phyloP scores from a whole-genome alignment of 306 rosid species.

The Carpinus fangiana region DNA sequence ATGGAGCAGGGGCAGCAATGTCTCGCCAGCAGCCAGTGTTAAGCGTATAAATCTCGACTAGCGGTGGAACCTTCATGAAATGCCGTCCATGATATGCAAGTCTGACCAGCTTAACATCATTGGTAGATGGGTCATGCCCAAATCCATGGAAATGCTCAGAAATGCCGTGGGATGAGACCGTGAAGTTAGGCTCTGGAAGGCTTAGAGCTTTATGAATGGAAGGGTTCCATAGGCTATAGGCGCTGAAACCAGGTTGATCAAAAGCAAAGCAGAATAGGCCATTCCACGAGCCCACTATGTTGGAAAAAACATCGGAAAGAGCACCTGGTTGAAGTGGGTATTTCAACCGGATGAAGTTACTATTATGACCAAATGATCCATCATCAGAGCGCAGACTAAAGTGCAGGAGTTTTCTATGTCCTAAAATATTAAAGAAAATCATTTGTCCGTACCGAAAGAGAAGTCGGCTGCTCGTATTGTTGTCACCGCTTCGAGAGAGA shows the following conservation, averaged over 20 bases:
- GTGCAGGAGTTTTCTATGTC: not conserved
- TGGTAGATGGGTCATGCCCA: conserved; percentile 6
- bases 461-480: not conserved
- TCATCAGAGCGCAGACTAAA: not conserved
- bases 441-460: not conserved
- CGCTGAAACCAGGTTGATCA: no score
- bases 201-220: not conserved
- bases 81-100: not conserved
- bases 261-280: conserved; percentile 13
- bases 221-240: conserved; percentile 12
- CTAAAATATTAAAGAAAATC: accelerated
- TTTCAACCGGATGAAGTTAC: not conserved
- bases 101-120: conserved; percentile 8
- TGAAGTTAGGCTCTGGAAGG: not conserved
- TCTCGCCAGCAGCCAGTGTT: conserved; percentile 12
- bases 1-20: not conserved
- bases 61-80: no score
- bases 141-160: conserved; percentile 1
- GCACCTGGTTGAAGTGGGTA: not conserved
- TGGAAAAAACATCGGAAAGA: no score
- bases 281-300: not conserved
- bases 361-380: not conserved
- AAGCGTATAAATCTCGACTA: conserved; percentile 10
- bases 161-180: not conserved
- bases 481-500: no score